Base-by-base conservation (phyloP, 2,329 filamentous ascomycete genomes). In the Purpureocillium takamizusanense region DNA sequence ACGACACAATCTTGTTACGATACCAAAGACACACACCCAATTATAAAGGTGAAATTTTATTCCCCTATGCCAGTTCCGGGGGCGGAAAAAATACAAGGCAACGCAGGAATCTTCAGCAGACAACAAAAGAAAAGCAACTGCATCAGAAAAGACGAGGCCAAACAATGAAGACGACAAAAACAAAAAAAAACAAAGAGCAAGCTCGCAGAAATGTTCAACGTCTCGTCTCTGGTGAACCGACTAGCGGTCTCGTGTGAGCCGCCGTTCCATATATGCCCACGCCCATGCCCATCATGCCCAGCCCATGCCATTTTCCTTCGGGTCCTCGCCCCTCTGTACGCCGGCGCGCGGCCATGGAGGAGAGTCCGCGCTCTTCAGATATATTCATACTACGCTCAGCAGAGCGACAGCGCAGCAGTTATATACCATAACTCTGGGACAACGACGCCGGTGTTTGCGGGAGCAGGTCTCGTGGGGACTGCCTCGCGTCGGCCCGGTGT, bases 151-250 rank as follows among this genome's bases (percentile, higher is more conserved):
- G 8, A 12, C 28, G 11, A 30, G 28, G 28, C 28, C 28, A 30
- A 13, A 30, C 28, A 30, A 30, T 30, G 28, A 14, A 12, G 28
- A 30, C 7, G 39, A 18, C 23, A 18, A 31, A 35, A 40, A n/a
- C n/a, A n/a, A n/a, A 51, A 36, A 49, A 45, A 43, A 46, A 49
- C 41, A 48, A 45, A 44, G 46, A 42, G 42, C 42, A 40, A 45
- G 31, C 41, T 41, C 37, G 43, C 29, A 42, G 42, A 42, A 40
- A 25, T 6, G 10, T 25, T 25, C 21, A 25, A 25, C 21, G 21
- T 25, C 21, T 25, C 21, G 21, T 25, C 21, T 25, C 21, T 25
- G 21, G 21, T 25, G 21, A 25, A 10, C 21, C 21, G 21, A 25
- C 21, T 25, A 25, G 21, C 21, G 18, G 33, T 11, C 13, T 17